Base-by-base conservation (phyloP, 2,329 filamentous ascomycete species). In the Zasmidium angulare region DNA sequence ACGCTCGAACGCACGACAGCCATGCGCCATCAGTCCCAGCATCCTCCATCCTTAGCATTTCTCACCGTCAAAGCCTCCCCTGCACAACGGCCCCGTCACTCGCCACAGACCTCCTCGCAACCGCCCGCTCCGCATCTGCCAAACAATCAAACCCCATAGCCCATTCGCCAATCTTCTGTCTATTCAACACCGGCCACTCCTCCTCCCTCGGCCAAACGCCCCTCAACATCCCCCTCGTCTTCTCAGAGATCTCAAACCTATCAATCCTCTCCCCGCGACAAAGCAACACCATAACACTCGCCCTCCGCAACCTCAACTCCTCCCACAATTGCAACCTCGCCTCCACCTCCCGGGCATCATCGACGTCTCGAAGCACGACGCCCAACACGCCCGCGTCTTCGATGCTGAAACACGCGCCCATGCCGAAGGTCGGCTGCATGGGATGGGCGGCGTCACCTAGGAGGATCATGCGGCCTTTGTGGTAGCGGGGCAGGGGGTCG, bases 401-500 rank as follows among this genome's bases (percentile, higher is more conserved):
- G 21, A 58, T 31, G 11, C 43, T 3, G 9, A 24, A 22, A 2
- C 23, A 19, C 2, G 50, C 56, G 6, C 56, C 56, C n/a, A 46
- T 19, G 12, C 56, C 56, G 2, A 53, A 50, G 17, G 29, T 50
- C 6, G 50, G 56, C 4, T 43, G 36, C 55, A 61, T 55, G 6
- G 59, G 31, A 23, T 61, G 59, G 9, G 59, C 59, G 12, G 59
- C 55, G 47, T 61, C 59, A 11, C 59, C 59, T 12, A 61, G 29
- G 20, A 61, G 46, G 2, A 55, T 47, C 50, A 61, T 36, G 17
- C 40, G 22, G 17, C 46, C 54, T 10, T 49, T 29, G 19, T 40
- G 31, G n/a, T 26, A 57, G 17, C 10, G 6, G 21, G 50, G 50
- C n/a, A 53, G 14, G 11, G 50, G 50, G 17, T 31, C 22, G 6